Evolutionary conservation across 805 yeast species (phyloP).

Genomic region (Teunomyces panamensis): DNA sequence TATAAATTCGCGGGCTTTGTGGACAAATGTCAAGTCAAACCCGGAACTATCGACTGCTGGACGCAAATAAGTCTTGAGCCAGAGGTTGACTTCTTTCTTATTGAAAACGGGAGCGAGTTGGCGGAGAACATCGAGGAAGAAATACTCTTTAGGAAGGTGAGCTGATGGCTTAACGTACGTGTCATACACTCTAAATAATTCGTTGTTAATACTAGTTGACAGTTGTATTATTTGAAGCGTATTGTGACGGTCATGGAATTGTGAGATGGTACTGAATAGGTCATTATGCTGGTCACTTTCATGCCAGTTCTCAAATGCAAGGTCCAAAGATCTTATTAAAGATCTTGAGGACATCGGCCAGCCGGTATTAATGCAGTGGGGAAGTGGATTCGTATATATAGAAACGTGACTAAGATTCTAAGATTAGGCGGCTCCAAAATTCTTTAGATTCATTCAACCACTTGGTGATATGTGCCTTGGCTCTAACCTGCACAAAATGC

Average conservation of each 20-base stretch:
- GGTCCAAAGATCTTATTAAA: constrained; percentile 23
- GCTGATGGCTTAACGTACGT: constrained; percentile 25
- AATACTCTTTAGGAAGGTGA: constrained; percentile 29
- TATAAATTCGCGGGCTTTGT: constrained; percentile 27
- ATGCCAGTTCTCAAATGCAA: constrained; percentile 22
- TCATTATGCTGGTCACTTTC: constrained; percentile 7
- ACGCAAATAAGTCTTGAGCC: constrained; percentile 48
- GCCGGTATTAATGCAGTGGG: not conserved
- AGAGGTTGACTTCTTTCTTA: constrained; percentile 33
- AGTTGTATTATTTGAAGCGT: constrained; percentile 27
- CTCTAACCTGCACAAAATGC: too few species aligned
- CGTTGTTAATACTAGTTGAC: constrained; percentile 31
- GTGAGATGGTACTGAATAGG: constrained; percentile 3
- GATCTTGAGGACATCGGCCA: constrained; percentile 26
- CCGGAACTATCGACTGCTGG: constrained; percentile 64
- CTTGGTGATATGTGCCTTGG: too few species aligned
- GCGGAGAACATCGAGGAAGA: constrained; percentile 38
- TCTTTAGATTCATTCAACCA: too few species aligned
- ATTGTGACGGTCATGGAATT: constrained; percentile 28
- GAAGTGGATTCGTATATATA: not conserved
- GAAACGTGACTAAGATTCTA: not conserved
- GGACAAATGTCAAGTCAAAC: constrained; percentile 36
- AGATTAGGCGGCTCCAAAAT: too few species aligned
- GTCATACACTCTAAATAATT: constrained; percentile 33
- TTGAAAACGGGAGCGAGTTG: constrained; percentile 30